A percentile compares a stretch with the other conserved stretches of the same genome.
Evolutionary conservation across 1,284 basidiomycete species (phyloP).

Genomic region (Quambalaria eucalypti): DNA sequence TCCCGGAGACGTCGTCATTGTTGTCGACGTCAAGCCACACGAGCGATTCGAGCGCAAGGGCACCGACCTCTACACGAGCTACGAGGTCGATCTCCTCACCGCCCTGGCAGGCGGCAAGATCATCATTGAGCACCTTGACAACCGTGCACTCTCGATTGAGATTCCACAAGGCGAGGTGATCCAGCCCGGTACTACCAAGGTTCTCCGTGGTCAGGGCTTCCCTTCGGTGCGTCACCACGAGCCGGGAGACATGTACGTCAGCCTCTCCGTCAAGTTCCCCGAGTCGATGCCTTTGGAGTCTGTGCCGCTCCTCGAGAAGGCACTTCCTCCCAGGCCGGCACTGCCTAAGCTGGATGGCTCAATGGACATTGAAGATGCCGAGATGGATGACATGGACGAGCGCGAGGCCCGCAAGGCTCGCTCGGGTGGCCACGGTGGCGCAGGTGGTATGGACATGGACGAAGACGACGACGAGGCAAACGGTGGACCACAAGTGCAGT

Average conservation of each 20-base stretch:
- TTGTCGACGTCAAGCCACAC: slow-evolving; percentile 91
- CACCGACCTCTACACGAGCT: slow-evolving; percentile 77
- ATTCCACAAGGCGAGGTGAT: slow-evolving; percentile 77
- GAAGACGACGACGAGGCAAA: slow-evolving; percentile 60
- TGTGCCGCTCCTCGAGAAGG: slow-evolving; percentile 71
- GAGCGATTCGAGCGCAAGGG: slow-evolving; percentile 84
- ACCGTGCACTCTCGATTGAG: slow-evolving; percentile 74
- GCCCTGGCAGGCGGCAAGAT: slow-evolving; percentile 89
- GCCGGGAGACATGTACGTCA: slow-evolving; percentile 84
- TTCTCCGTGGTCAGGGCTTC: slow-evolving; percentile 92
- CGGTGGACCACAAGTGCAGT: slow-evolving; percentile 39
- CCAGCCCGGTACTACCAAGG: slow-evolving; percentile 76
- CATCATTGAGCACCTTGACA: slow-evolving; percentile 84
- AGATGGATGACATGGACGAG: slow-evolving; percentile 71
- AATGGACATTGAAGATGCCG: slow-evolving; percentile 69
- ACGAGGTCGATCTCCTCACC: slow-evolving; percentile 85
- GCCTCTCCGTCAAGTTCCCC: slow-evolving; percentile 81
- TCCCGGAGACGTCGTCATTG: slow-evolving; percentile 93
- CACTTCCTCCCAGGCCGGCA: slow-evolving; percentile 69
- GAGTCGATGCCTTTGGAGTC: slow-evolving; percentile 63
- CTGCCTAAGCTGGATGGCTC: slow-evolving; percentile 64
- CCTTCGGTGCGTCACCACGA: slow-evolving; percentile 96
- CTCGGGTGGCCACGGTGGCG: slow-evolving; percentile 47
- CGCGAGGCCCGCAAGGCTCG: slow-evolving; percentile 56
- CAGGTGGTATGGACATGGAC: slow-evolving; percentile 60